phyloP scores from a whole-genome alignment of 1,139 yeast genomes.

The Scheffersomyces illinoinensis region DNA sequence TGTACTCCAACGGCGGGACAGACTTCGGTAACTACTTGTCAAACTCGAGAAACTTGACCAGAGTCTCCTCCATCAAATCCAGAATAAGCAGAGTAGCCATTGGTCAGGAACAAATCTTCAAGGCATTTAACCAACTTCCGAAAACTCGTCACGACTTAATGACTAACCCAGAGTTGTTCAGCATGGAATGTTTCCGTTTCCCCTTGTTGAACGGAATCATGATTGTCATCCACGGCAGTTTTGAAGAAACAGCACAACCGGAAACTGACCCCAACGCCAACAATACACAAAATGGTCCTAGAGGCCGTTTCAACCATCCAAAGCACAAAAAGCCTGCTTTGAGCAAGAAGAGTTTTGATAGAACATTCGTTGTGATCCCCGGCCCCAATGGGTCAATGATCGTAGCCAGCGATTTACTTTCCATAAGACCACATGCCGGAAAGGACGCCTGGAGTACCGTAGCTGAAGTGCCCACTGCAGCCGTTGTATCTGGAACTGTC shows the following conservation, averaged over 20 bases:
- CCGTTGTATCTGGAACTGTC: constrained; percentile 14
- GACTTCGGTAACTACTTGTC: constrained; percentile 69
- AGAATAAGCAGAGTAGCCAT: constrained; percentile 59
- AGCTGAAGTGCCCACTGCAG: constrained; percentile 7
- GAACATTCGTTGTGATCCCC: constrained; percentile 79
- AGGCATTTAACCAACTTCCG: constrained; percentile 68
- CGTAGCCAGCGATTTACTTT: constrained; percentile 80
- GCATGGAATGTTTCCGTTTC: constrained; percentile 77
- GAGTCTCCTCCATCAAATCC: constrained; percentile 61
- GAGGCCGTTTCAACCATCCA: constrained; percentile 31
- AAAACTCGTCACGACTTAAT: constrained; percentile 69
- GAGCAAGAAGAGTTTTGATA: constrained; percentile 77
- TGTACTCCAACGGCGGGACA: constrained; percentile 24
- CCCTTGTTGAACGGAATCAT: constrained; percentile 76
- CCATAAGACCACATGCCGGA: constrained; percentile 64
- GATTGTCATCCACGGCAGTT: constrained; percentile 81
- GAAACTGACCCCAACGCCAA: constrained; percentile 25
- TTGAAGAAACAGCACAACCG: constrained; percentile 64
- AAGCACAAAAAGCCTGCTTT: constrained; percentile 45
- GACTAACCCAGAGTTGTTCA: constrained; percentile 61
- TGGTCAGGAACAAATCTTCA: constrained; percentile 70
- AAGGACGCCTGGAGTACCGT: constrained; percentile 55
- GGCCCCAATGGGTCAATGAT: constrained; percentile 69
- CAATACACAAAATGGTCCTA: constrained; percentile 17
- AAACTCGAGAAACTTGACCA: constrained; percentile 73